Conservation (phyloP, 1,284 basidiomycete species). For the Laetiporus sulphureus region DNA sequence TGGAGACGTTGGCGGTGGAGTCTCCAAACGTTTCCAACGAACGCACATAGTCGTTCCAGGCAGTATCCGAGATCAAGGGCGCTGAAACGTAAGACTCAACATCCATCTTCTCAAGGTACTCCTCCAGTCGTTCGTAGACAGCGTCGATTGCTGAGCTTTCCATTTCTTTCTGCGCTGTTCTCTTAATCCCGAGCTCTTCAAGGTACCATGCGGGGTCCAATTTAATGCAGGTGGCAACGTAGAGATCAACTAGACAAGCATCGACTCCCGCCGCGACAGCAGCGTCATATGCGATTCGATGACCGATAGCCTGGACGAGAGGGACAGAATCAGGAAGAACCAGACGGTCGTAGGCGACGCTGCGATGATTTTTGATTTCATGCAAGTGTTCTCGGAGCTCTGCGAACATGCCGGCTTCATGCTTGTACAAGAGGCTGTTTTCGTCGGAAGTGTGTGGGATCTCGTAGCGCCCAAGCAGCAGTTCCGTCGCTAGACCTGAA, state of each 20-base stretch:
- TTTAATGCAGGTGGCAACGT: conserved; percentile 41
- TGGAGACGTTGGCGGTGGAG: no score
- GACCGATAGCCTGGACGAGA: conserved; percentile 39
- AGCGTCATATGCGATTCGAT: conserved; percentile 34
- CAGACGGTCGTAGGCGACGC: conserved; percentile 17
- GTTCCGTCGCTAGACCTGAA: conserved; percentile 19
- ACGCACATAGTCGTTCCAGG: conserved; percentile 27
- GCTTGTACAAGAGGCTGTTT: conserved; percentile 15
- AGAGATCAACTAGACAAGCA: conserved; percentile 42
- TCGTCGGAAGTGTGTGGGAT: conserved; percentile 15
- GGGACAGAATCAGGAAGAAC: conserved; percentile 42
- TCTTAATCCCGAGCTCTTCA: conserved; percentile 36
- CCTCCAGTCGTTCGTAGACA: conserved; percentile 21
- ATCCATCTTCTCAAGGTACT: not conserved
- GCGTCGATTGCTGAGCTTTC: conserved; percentile 33
- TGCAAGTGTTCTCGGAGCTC: conserved; percentile 2
- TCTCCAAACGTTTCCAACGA: conserved; percentile 5
- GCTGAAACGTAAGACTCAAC: not conserved
- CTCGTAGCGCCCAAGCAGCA: conserved; percentile 16
- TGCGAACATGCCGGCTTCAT: conserved; percentile 13
- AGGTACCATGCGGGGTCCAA: conserved; percentile 48
- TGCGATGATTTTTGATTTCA: conserved; percentile 29
- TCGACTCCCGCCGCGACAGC: conserved; percentile 32
- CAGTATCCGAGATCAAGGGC: conserved; percentile 26
- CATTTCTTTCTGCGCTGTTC: conserved; percentile 38